phyloP scores from a whole-genome alignment of 768 basidiomycete genomes.

The Lactarius hatsudake region DNA sequence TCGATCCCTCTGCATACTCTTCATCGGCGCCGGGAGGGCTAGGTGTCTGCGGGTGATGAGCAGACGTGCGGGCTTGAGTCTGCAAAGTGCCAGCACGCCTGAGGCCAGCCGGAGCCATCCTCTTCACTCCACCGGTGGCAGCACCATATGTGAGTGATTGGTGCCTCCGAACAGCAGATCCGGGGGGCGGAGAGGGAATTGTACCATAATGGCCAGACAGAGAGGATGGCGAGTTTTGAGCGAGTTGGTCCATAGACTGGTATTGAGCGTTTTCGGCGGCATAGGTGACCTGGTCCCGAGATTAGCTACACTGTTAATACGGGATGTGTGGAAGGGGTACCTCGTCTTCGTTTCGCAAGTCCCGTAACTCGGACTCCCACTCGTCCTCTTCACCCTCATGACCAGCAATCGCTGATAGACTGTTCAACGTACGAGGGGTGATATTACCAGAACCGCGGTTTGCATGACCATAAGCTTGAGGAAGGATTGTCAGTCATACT shows the following conservation, averaged over 20 bases:
- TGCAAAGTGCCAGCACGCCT: slow-evolving; percentile 78
- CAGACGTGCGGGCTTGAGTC: slow-evolving; percentile 42
- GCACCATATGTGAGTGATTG: slow-evolving; percentile 75
- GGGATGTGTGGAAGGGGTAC: slow-evolving; percentile 38
- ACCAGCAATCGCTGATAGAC: slow-evolving; percentile 79
- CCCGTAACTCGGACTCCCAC: slow-evolving; percentile 69
- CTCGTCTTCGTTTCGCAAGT: slow-evolving; percentile 63
- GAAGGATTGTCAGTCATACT: slow-evolving; percentile 4
- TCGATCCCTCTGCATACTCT: slow-evolving; percentile 54
- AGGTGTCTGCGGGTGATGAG: slow-evolving; percentile 38
- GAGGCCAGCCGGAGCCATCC: slow-evolving; percentile 49
- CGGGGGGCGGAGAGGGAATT: slow-evolving; percentile 62
- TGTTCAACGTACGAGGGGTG: slow-evolving; percentile 75
- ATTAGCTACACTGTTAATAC: slow-evolving; percentile 1
- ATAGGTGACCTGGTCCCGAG: slow-evolving; percentile 1
- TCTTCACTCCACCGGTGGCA: slow-evolving; percentile 46
- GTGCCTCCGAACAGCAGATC: slow-evolving; percentile 65
- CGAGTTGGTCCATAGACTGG: slow-evolving; percentile 50
- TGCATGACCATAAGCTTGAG: slow-evolving; percentile 25
- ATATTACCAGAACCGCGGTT: slow-evolving; percentile 50
- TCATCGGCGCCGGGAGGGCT: slow-evolving; percentile 56
- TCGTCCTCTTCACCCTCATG: slow-evolving; percentile 88
- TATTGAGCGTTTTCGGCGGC: slow-evolving; percentile 35
- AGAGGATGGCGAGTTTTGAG: slow-evolving; percentile 51
- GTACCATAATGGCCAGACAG: slow-evolving; percentile 61